Evolutionary conservation across 1,139 yeast species (phyloP), one percentile per base, ranked within the genome.

Genomic region (Kodamaea anthophila): DNA sequence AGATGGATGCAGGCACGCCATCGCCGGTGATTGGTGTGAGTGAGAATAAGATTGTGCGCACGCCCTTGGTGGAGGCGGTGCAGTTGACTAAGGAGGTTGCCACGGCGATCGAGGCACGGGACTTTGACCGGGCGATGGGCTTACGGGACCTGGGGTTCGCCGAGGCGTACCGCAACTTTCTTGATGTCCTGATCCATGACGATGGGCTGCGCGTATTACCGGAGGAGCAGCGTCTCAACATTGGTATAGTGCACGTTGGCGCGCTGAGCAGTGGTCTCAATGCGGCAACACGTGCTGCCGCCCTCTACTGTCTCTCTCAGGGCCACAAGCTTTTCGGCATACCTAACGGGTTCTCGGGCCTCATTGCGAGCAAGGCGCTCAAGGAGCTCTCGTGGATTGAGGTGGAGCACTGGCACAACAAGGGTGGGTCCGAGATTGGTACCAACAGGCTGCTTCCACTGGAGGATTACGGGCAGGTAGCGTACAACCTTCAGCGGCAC

Each of bases 191-290:
- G 36, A 69, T 78, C 35, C 76, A 77, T 38, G 91, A 83, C 47
- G 87, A 80, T 47, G 77, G 71, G 47, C 33, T 71, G 70, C 16
- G 56, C 46, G 33, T 53, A 2, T 62, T 81, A 37, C 84, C 87
- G 5, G 58, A 48, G 13, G 62, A 58, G 15, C 60, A 79, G 44
- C 65, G 80, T 40, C 65, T 77, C 44, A 75, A 71, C 41, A 74
- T 88, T 44, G 98, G 94, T 37, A 73, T 81, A 33, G 71, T 82
- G 23, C 83, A 81, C 44, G 79, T 81, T 26, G 93, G 93, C 44
- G 93, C 93, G 1, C 87, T 91, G 16, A 82, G 88, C 11, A 84
- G 87, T 34, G 91, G 87, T 32, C 69, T 82, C 72, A 82, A 82
- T 43, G 71, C 84, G 33, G 87, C 87, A 3, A 80, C 82, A 10